These are phyloP conservation scores for Solanum hybrid DNA, from an alignment of 305 asterid genomes.

Conservation along the genomic window DNA sequence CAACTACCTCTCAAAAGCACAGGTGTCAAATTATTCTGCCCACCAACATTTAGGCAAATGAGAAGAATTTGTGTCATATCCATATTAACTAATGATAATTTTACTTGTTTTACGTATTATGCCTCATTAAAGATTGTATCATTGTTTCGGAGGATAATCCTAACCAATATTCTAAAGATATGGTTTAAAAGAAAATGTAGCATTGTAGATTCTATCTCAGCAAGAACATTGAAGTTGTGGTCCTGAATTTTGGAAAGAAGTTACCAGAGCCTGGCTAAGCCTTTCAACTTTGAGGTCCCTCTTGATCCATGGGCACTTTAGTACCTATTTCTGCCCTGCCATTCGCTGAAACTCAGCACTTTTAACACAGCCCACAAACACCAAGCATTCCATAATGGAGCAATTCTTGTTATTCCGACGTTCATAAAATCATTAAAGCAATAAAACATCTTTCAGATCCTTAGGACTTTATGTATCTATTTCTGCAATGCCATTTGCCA, in stretches of 20 bases:
- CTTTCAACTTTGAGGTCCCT: not conserved
- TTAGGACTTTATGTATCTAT: not conserved
- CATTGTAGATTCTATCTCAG: not conserved
- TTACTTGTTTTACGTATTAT: not conserved
- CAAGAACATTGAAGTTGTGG: not conserved
- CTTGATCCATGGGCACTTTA: not conserved
- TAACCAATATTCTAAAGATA: not conserved
- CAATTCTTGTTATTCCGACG: not conserved
- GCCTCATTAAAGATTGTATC: not conserved
- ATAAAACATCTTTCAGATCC: not conserved
- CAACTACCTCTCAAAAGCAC: not conserved
- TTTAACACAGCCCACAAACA: not conserved
- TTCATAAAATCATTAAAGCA: not conserved
- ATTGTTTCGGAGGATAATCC: not conserved
- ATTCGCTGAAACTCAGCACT: constrained; percentile 1
- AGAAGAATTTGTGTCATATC: not conserved
- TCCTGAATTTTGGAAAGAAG: not conserved
- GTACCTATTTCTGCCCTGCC: constrained; percentile 7
- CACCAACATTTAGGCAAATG: not conserved
- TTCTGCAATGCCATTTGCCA: constrained; percentile 1
- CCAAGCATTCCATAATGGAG: not conserved
- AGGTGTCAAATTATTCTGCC: not conserved
- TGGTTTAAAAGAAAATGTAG: not conserved
- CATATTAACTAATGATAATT: not conserved
- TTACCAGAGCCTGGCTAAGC: not conserved